phyloP scores from a whole-genome alignment of 2,329 filamentous ascomycete species.

The Aphanoascus verrucosus region DNA sequence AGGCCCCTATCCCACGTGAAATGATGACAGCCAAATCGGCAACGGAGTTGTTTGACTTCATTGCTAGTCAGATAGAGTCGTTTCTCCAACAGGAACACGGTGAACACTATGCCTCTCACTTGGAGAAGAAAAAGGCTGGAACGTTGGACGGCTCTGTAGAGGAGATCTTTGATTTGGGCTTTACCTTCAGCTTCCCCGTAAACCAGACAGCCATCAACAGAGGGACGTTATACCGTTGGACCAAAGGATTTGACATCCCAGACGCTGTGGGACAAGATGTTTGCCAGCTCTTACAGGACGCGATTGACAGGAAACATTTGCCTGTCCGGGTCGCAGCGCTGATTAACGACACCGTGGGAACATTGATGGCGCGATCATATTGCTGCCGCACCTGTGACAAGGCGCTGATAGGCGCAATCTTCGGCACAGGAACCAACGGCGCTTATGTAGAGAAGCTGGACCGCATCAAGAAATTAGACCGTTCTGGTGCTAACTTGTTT shows the following conservation, averaged over 20 bases:
- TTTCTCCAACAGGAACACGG: slow-evolving; percentile 82
- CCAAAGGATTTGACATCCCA: slow-evolving; percentile 95
- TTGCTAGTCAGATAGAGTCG: slow-evolving; percentile 80
- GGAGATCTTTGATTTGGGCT: slow-evolving; percentile 85
- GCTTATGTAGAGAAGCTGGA: slow-evolving; percentile 88
- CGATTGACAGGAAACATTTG: slow-evolving; percentile 75
- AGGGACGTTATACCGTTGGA: slow-evolving; percentile 90
- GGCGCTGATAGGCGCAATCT: slow-evolving; percentile 89
- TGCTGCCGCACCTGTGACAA: slow-evolving; percentile 77
- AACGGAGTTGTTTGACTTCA: slow-evolving; percentile 78
- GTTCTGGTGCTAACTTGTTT: slow-evolving; percentile 46
- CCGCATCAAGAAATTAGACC: slow-evolving; percentile 66
- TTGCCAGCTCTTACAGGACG: slow-evolving; percentile 74
- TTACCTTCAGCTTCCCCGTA: slow-evolving; percentile 97
- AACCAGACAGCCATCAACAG: slow-evolving; percentile 92
- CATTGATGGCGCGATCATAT: slow-evolving; percentile 94
- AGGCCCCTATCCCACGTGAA: slow-evolving; percentile 78
- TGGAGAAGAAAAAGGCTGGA: slow-evolving; percentile 52
- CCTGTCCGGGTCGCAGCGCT: slow-evolving; percentile 91
- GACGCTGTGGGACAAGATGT: slow-evolving; percentile 92
- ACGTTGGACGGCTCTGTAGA: slow-evolving; percentile 55
- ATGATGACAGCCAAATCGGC: slow-evolving; percentile 84
- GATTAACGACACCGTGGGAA: slow-evolving; percentile 96
- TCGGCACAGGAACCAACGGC: slow-evolving; percentile 93
- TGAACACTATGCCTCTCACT: slow-evolving; percentile 68